Base-by-base conservation (phyloP, 2,329 filamentous ascomycete genomes). In the Fusarium sp. region DNA sequence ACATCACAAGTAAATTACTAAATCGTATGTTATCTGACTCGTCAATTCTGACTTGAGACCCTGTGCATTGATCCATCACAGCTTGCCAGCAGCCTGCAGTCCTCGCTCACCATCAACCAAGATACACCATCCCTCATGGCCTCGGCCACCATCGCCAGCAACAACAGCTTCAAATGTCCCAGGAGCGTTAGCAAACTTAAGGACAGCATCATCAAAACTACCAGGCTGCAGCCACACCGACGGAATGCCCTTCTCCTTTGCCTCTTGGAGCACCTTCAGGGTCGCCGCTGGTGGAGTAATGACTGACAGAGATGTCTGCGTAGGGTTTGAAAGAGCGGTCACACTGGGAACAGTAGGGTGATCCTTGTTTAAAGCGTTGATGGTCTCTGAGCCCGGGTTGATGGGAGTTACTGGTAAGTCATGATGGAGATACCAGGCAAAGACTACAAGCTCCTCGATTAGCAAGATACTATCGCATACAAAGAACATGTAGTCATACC, bases 191-290 rank as follows among this genome's bases (percentile, higher is more conserved):
- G 94, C 94, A 81, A 89, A 95, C 45, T 88, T 84, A 71, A 98
- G 80, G 28, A 94, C 92, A 66, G 90, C 89, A 58, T 93, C 89
- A 80, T 98, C 91, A 80, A 93, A 98, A 22, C 91, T 95, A 2
- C 96, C 96, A 0, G 96, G 96, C 84, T 98, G 96, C 74, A 98
- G 84, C 93, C 94, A 98, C 10, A 98, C 91, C 32, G 93, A 89
- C 24, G 89, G 88, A 50, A 97, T 85, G 7, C 95, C 92, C 17
- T 93, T 86, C 63, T 89, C 85, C 82, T 91, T 93, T 1, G 96
- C 96, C 82, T 97, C 93, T 71, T 91, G 86, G 45, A 98, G 85
- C 13, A 97, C 85, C 78, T 90, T 84, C 67, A 92, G 87, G 2
- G 96, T 98, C 36, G 94, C 90, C 5, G 87, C 83, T 0, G 96